Base-by-base conservation (phyloP, 257 asterid genomes). In the Penstemon eatonii region DNA sequence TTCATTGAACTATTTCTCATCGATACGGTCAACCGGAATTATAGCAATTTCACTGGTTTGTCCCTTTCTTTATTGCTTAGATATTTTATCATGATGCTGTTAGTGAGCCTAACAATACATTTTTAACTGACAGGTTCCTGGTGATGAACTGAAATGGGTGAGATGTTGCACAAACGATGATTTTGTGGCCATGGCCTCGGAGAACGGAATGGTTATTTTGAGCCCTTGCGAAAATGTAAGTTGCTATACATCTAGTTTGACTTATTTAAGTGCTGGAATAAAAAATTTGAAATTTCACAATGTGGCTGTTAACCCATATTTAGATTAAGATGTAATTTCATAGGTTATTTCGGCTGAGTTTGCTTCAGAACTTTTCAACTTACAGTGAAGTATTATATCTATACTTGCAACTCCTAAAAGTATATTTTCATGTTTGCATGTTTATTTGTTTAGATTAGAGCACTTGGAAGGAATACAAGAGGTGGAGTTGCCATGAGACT, bases 91-190 rank as follows among this genome's bases (percentile, higher is more conserved):
- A 41, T 52, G 11, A 41, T 66, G 56, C 43, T 45, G 19, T 59
- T 13, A 41, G 65, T 67, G 57, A 66, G 57, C 69, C 72, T 66
- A 76, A 76, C 63, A 63, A 52, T 4, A 51, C 47, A 55, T 51
- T 70, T 25, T 65, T 70, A 64, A 56, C 72, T 77, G 78, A 69
- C 85, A 94, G 99, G 96, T 94, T 74, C 90, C 96, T 50, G 95
- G 93, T 65, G 99, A 94, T 83, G 96, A 89, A 79, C 84, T 94
- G 69, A 94, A 89, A 81, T 94, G 99, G 99, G 97, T 91, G 74
- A 80, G 89, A 67, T 77, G 79, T 73, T 94, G 99, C 83, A 82
- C 92, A 5, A 91, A 91, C 76, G 88, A 87, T 79, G 96, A 89
- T 78, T 85, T 75, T 78, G 96, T 91, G 69, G 97, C 96, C 56